Base-by-base conservation (phyloP, 2,329 filamentous ascomycete species). In the Fusarium pseudoanthophilum region DNA sequence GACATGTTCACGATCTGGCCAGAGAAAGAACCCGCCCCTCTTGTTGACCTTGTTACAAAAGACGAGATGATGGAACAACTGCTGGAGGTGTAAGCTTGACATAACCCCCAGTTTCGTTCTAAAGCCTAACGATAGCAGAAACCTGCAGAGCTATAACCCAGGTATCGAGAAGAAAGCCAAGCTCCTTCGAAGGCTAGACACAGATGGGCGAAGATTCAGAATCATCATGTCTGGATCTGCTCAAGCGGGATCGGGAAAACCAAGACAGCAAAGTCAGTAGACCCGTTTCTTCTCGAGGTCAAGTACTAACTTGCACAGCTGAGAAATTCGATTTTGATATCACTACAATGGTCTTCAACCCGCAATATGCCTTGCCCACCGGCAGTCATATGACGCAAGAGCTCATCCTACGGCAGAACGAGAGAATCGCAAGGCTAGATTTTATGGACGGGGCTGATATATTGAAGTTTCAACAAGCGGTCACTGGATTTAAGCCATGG, bases 51-150 rank as follows among this genome's bases (percentile, higher is more conserved):
- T 9, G 76, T 81, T 4, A 81, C 76, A 1, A 71, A 73, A 9
- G 79, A 80, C 10, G 79, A 79, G 30, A 76, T 82, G 63, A 82
- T 82, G 80, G 78, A 80, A 43, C 69, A 82, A 36, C 65, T 82
- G 7, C 63, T 82, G 2, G 77, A 77, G 56, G 64, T 77, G 77
- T 78, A 73, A 55, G 77, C 9, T 28, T n/a, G 14, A 1, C 9
- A 9, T 7, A 8, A 11, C 13, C 11, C 11, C 21, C 18, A 14
- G 9, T 14, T 16, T 32, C 13, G 8, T 30, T 18, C 1, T 3
- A 21, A 13, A 16, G 21, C 4, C 63, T 78, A 26, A 78, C 24
- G 11, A 20, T 28, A 6, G 7, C 26, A 78, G 74, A 24, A 68
- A 69, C 16, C 49, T 78, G 13, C 65, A 76, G 26, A 79, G 74